Conservation (phyloP, 257 asterid genomes). For the Paulownia fortunei region DNA sequence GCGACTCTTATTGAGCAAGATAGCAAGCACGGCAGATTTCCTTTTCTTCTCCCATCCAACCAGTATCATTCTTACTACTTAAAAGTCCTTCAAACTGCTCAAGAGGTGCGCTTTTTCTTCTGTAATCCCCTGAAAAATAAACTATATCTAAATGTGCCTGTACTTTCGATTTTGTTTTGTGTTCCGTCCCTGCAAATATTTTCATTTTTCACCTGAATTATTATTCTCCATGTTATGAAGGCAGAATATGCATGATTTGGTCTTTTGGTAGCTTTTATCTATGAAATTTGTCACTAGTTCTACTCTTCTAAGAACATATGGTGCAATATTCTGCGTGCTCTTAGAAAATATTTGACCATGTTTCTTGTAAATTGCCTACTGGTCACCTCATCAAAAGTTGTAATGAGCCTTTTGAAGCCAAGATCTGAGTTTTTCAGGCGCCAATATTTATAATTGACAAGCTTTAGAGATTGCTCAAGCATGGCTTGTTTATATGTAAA, state of each 20-base stretch:
- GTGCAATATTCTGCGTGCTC: background rate
- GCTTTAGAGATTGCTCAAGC: background rate
- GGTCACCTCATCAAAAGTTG: background rate
- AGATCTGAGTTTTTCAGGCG: background rate
- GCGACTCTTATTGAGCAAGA: constrained; percentile 82
- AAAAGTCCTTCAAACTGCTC: constrained; percentile 64
- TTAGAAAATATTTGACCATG: background rate
- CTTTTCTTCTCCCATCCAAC: constrained; percentile 84
- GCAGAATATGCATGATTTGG: background rate
- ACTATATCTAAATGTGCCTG: background rate
- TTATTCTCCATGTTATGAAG: background rate
- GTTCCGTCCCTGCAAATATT: background rate
- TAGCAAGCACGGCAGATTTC: constrained; percentile 65
- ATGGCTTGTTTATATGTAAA: background rate
- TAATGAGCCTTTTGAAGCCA: background rate
- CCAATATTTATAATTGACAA: background rate
- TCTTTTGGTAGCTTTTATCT: background rate
- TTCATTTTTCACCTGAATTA: background rate
- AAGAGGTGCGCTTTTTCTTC: constrained; percentile 59
- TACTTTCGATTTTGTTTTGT: background rate
- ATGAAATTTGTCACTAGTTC: background rate
- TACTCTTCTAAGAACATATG: background rate
- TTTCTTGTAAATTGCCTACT: background rate
- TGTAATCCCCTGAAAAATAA: background rate
- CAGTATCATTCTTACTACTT: constrained; percentile 82